A percentile compares a stretch with the other conserved stretches of the same genome.
phyloP scores from a whole-genome alignment of 129 eudicot species.

The Oenanthe sinensis region DNA sequence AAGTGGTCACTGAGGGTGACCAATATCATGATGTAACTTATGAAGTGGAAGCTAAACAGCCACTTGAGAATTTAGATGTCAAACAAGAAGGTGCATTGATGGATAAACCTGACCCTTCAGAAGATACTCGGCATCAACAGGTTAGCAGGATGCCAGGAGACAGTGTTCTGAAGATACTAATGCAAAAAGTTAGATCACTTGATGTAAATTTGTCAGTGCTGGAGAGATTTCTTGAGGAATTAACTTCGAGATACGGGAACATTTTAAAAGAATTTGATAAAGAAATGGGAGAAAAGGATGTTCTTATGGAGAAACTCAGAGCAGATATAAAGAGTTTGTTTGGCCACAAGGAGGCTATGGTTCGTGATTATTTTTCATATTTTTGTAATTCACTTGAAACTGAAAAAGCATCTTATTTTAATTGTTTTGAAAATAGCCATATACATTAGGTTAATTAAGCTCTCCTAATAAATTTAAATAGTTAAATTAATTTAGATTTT shows the following conservation, averaged over 20 bases:
- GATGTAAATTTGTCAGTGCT: slow-evolving; percentile 78
- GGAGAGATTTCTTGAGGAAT: slow-evolving; percentile 82
- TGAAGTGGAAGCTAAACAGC: slow-evolving; percentile 29
- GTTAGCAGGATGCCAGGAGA: slow-evolving; percentile 94
- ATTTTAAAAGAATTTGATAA: slow-evolving; percentile 73
- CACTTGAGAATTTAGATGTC: slow-evolving; percentile 26
- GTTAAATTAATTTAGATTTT: not conserved
- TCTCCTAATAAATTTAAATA: not conserved
- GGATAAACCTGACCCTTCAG: slow-evolving; percentile 63
- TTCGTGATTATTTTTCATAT: slow-evolving; percentile 18
- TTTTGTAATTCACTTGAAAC: not conserved
- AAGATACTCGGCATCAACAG: slow-evolving; percentile 66
- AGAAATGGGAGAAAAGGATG: slow-evolving; percentile 57
- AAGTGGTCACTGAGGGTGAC: slow-evolving; percentile 24
- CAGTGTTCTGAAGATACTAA: slow-evolving; percentile 89
- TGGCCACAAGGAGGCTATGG: slow-evolving; percentile 71
- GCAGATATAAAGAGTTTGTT: slow-evolving; percentile 53
- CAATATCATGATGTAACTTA: slow-evolving; percentile 16
- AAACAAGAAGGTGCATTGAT: slow-evolving; percentile 33
- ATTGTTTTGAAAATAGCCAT: not conserved
- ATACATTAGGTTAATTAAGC: not conserved
- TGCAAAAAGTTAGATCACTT: slow-evolving; percentile 86
- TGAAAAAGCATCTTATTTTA: not conserved
- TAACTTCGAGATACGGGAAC: slow-evolving; percentile 66
- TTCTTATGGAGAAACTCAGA: slow-evolving; percentile 49